Evolutionary conservation across 768 basidiomycete species (phyloP), one percentile per base, ranked within the genome.

Genomic region (Calocybe gangraenosa): DNA sequence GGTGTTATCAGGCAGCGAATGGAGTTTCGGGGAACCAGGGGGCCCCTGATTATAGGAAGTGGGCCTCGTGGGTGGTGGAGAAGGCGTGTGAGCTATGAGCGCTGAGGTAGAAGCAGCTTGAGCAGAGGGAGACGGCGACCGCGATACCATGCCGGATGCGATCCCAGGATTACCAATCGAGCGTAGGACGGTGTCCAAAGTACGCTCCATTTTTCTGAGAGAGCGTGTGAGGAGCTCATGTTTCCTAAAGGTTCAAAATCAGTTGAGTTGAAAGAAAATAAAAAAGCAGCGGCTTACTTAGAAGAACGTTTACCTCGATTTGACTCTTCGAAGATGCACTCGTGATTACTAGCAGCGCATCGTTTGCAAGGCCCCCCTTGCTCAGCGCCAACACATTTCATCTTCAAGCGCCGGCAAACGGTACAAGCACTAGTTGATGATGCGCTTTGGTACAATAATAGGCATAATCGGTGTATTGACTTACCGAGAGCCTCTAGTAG

Each of bases 251-350:
- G 65, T 37, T 25, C 17, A 20, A 31, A n/a, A 39, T 58, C 59
- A 50, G 59, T 49, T 62, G 47, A 66, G 53, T 33, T 44, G 54
- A 51, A 51, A 58, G 49, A 33, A 47, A 55, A 44, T 37, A 53
- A 20, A 18, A 22, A 22, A 40, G 48, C 47, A 38, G 17, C 41
- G 17, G 56, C 76, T 52, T 65, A 90, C 89, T 89, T 91, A 44
- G 85, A 78, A 17, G 87, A 81, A 9, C 90, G 81, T 63, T 94
- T 95, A 33, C 96, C 96, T 38, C 96, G 79, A 61, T 97, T 94
- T 1, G 88, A 92, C 62, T 97, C 95, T 67, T 98, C 93, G 52
- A 99, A 98, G 35, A 96, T 79, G 59, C 96, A 99, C 55, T 95
- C 91, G 57, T 94, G 87, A 53, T 79, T 79, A 15, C 87, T 84